Evolutionary conservation across 768 basidiomycete genomes (phyloP), one percentile per base, ranked within the genome.

Genomic region (Neoboletus brunneissimus): DNA sequence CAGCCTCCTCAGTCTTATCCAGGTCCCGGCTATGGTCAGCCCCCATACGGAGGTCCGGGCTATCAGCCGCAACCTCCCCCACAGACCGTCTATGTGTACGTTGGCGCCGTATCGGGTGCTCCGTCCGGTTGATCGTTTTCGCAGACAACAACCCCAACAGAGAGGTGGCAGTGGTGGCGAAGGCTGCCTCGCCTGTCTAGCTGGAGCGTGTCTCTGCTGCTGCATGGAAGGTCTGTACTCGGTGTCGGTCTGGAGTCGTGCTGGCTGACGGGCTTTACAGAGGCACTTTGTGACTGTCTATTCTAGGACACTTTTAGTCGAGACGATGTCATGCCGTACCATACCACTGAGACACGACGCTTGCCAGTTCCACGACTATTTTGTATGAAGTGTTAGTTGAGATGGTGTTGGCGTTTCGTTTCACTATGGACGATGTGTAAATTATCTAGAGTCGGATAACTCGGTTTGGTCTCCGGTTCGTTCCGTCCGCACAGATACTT

Each of bases 11-110:
- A 87, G 63, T 75, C 86, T 0, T 88, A 91, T 68, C 82, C 85
- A 54, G 73, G 73, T 8, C 83, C 85, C 54, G 70, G 73, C 27
- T 68, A 72, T 11, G 66, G 67, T 23, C 77, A 77, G 55, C 68
- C 66, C 27, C 57, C 15, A 32, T 64, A 66, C 20, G 65, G 65
- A 8, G 67, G 67, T 11, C 64, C 55, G 13, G 70, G 67, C 3
- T 81, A 80, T 61, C 79, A 81, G 51, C 81, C 82, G 16, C 82
- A 87, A 60, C 86, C 84, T 18, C 85, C 84, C n/a, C 90, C 91
- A 18, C 89, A 92, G 69, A 85, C 87, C 0, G 85, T 92, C 51
- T 88, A 89, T 66, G 87, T 91, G 89, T 91, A 66, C 61, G 88
- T 79, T 35, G 18, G 5, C 5, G 34, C 9, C 20, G 5, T 16